Conservation (phyloP, 139 green algal genomes). For the Tetraselmis striata region DNA sequence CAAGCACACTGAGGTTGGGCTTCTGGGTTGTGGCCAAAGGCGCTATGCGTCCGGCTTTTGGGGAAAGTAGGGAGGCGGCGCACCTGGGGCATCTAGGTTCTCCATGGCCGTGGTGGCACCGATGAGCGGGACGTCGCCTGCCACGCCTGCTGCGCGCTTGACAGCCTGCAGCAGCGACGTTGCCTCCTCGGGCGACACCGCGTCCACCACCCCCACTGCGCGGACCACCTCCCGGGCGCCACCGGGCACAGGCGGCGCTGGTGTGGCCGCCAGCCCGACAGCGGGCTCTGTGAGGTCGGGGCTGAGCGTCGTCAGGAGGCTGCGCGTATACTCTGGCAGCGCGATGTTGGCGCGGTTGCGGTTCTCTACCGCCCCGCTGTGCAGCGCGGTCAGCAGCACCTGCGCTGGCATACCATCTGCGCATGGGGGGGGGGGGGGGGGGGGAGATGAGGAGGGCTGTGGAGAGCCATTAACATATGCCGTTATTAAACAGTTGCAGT, state of each 20-base stretch:
- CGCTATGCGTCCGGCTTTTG: too few relatives aligned
- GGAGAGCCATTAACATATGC: too few relatives aligned
- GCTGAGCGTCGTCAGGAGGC: not conserved
- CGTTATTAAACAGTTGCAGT: too few relatives aligned
- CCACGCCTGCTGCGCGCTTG: not conserved
- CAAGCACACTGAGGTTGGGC: too few relatives aligned
- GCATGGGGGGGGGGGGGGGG: not conserved
- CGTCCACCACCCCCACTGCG: not conserved
- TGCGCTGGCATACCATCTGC: not conserved
- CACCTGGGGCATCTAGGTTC: not conserved
- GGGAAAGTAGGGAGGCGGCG: too few relatives aligned
- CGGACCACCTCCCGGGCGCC: not conserved
- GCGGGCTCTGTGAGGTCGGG: not conserved
- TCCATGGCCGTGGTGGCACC: not conserved
- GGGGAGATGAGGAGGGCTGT: too few relatives aligned
- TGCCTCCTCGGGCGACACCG: not conserved
- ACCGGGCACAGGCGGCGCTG: too few relatives aligned
- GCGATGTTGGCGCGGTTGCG: not conserved
- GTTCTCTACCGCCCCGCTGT: not conserved
- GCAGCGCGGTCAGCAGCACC: not conserved
- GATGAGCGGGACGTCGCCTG: not conserved
- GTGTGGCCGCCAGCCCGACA: too few relatives aligned
- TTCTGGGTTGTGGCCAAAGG: too few relatives aligned
- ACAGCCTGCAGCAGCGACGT: not conserved
- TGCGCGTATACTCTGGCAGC: not conserved